Conservation (phyloP, 73 alveolate genomes). For the Blepharisma japonicum region DNA sequence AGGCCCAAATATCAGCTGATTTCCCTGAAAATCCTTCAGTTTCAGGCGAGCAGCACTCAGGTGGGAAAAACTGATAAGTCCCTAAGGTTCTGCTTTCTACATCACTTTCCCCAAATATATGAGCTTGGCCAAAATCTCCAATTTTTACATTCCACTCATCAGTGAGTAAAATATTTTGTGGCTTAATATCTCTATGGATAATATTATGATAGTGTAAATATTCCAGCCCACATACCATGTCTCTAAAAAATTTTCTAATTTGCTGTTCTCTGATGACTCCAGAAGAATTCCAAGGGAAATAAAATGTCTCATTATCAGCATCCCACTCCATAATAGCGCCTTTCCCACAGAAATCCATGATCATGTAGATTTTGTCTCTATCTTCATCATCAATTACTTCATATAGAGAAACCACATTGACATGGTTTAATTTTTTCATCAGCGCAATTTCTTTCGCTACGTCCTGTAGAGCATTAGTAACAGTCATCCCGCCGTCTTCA, state of each 20-base stretch:
- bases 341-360: constrained; percentile 81
- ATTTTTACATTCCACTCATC: constrained; percentile 77
- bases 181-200: constrained; percentile 95
- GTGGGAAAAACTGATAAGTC: constrained; percentile 94
- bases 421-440: constrained; percentile 90
- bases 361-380: constrained; percentile 84
- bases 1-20: constrained; percentile 96
- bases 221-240: constrained; percentile 66
- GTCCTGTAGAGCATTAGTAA: constrained; percentile 73
- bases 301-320: constrained; percentile 69
- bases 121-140: constrained; percentile 91
- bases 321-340: constrained; percentile 92
- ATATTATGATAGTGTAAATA: constrained; percentile 83
- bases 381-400: constrained; percentile 95
- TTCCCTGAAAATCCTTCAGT: constrained; percentile 81
- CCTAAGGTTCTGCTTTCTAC: constrained; percentile 81
- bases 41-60: constrained; percentile 85
- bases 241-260: constrained; percentile 60
- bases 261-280: constrained; percentile 53
- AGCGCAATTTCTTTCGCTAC: constrained; percentile 90
- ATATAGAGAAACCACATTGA: constrained; percentile 76
- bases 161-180: constrained; percentile 88
- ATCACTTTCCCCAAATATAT: constrained; percentile 60
- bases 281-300: constrained; percentile 44
- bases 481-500: constrained; percentile 66